Percentiles rank a stretch among this genome's conserved stretches.
Evolutionary conservation across 768 basidiomycete genomes (phyloP).

Genomic region (Suillus spraguei): DNA sequence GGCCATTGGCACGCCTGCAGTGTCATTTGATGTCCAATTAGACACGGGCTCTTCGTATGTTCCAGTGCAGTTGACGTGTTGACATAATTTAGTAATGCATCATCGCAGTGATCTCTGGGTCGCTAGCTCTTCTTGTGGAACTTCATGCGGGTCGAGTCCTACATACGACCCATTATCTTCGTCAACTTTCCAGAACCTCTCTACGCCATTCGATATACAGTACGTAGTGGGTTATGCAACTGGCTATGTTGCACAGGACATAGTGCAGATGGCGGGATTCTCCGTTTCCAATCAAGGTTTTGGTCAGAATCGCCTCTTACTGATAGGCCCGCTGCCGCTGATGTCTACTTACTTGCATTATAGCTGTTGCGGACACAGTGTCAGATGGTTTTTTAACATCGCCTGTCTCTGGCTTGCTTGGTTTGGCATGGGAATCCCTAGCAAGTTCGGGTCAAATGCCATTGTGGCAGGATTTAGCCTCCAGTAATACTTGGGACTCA

Average conservation of each 20-base stretch:
- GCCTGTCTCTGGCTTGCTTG: constrained; percentile 56
- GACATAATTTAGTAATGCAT: constrained; percentile 1
- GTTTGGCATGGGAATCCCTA: constrained; percentile 50
- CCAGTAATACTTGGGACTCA: constrained; percentile 35
- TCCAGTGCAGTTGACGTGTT: constrained; percentile 1
- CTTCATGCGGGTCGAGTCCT: constrained; percentile 30
- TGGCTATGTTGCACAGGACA: constrained; percentile 48
- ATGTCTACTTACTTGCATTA: constrained; percentile 5
- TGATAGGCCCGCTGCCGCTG: neutral
- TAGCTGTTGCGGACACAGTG: constrained; percentile 43
- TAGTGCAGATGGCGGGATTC: constrained; percentile 54
- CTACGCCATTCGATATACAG: constrained; percentile 40
- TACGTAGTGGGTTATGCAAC: constrained; percentile 37
- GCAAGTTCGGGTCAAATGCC: constrained; percentile 47
- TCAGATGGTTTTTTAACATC: constrained; percentile 39
- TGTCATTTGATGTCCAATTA: constrained; percentile 50
- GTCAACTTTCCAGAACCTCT: constrained; percentile 38
- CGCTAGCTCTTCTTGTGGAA: constrained; percentile 34
- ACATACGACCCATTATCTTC: constrained; percentile 39
- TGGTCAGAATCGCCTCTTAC: constrained; percentile 23
- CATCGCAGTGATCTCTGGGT: constrained; percentile 53
- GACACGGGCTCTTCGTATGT: constrained; percentile 51
- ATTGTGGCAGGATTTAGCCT: constrained; percentile 52
- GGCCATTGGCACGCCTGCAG: constrained; percentile 47
- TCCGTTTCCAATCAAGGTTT: constrained; percentile 49